These are phyloP conservation scores for Acacia pycnantha DNA, from an alignment of 331 rosid species.

Conservation along the genomic window DNA sequence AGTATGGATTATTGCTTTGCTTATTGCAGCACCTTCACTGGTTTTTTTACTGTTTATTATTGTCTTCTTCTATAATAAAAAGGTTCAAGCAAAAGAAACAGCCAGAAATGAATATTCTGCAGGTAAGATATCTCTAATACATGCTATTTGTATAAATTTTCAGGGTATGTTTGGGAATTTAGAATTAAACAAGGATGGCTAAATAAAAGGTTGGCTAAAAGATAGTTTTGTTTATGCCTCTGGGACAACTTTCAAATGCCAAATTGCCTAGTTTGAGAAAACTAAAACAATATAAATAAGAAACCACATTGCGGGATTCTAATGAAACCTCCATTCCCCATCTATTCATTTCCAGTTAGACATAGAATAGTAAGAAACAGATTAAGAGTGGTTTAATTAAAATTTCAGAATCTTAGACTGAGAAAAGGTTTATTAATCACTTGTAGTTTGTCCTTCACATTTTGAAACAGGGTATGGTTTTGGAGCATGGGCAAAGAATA, in stretches of 20 bases:
- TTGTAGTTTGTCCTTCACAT: neutral
- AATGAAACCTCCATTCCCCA: neutral
- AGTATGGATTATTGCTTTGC: slow-evolving; percentile 41
- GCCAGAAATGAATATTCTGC: slow-evolving; percentile 30
- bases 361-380: neutral
- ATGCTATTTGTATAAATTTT: neutral
- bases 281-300: neutral
- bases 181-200: neutral
- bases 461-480: slow-evolving; percentile 32
- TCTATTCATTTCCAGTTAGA: neutral
- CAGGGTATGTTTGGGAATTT: neutral
- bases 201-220: neutral
- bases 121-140: slow-evolving; percentile 37
- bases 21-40: slow-evolving; percentile 36
- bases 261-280: neutral
- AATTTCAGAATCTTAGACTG: neutral
- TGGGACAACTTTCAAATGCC: neutral
- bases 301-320: neutral
- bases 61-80: slow-evolving; percentile 31
- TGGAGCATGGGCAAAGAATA: slow-evolving; percentile 51
- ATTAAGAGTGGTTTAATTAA: neutral
- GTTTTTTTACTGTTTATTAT: slow-evolving; percentile 32
- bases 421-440: neutral
- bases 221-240: neutral
- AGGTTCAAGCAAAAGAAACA: slow-evolving; percentile 31